Base-by-base conservation (phyloP, 1,284 basidiomycete species). In the Mycena citricolor region DNA sequence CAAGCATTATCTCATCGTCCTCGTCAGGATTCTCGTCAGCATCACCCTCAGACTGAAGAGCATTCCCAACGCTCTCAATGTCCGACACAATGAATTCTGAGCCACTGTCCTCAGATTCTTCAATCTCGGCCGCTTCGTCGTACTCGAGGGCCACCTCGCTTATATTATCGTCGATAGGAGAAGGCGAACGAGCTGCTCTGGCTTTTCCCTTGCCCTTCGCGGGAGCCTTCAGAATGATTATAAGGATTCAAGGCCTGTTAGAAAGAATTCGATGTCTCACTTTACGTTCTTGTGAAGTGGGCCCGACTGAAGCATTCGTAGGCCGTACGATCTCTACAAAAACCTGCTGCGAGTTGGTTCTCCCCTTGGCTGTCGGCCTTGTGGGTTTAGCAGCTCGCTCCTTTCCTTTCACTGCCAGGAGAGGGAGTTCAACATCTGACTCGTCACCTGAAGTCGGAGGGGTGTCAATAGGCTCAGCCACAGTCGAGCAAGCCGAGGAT, bases 41-140 rank as follows among this genome's bases (percentile, higher is more conserved):
- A 32, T 63, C 59, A 32, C 8, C 70, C 82, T 56, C 64, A 87
- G 90, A 23, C 94, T 94, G 39, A 98, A 73, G 79, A 98, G 86
- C 12, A 39, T 40, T 16, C 19, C 44, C 39, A 26, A 52, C 46
- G 13, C 41, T 42, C 32, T 44, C 42, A 22, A 47, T 47, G 23
- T 71, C 66, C 32, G 68, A 71, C 8, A 49, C 62, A 20, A 76
- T 65, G 46, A 79, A 83, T 42, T 83, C 80, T 30, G 82, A 83
- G 14, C 70, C 80, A 57, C 76, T 78, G 41, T 67, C 72, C 32
- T 73, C 74, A 8, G 73, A 78, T 41, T 82, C 81, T 13, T 73
- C 67, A 29, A 69, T 54, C 38, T 61, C 45, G 4, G 49, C 48
- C 13, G 57, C 52, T 17, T 70, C 67, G 23, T 68, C 65, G 43